Conservation (phyloP, 2,329 filamentous ascomycete species). For the Cladophialophora bantiana region DNA sequence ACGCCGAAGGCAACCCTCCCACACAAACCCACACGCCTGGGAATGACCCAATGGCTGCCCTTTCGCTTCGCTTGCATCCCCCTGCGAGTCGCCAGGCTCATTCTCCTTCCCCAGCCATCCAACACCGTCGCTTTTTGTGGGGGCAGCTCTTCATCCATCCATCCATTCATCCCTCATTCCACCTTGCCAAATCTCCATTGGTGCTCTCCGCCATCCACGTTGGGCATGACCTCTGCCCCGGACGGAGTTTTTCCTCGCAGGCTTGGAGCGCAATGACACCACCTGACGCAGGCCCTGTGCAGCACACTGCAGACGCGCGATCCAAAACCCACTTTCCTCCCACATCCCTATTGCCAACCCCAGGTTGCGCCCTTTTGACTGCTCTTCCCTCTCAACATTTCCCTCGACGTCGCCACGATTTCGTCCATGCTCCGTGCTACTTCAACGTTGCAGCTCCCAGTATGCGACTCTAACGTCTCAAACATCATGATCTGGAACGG, state of each 20-base stretch:
- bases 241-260: constrained; percentile 11
- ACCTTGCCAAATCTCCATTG: background rate
- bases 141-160: background rate
- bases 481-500: constrained; percentile 10
- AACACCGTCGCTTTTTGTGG: background rate
- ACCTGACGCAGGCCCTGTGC: constrained; percentile 10
- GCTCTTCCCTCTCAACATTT: background rate
- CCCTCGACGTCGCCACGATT: background rate
- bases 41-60: background rate
- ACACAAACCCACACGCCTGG: constrained; percentile 1
- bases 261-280: constrained; percentile 1
- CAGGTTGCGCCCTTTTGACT: background rate
- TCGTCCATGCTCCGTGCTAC: background rate
- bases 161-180: background rate
- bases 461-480: background rate
- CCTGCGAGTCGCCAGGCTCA: background rate
- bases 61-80: background rate
- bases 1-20: constrained; percentile 8
- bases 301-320: constrained; percentile 1
- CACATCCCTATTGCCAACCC: background rate
- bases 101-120: background rate
- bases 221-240: constrained; percentile 9
- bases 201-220: constrained; percentile 2
- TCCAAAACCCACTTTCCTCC: constrained; percentile 12
- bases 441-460: background rate